Base-by-base conservation (phyloP, 2,329 filamentous ascomycete genomes). In the Sordariomycetes sp. region DNA sequence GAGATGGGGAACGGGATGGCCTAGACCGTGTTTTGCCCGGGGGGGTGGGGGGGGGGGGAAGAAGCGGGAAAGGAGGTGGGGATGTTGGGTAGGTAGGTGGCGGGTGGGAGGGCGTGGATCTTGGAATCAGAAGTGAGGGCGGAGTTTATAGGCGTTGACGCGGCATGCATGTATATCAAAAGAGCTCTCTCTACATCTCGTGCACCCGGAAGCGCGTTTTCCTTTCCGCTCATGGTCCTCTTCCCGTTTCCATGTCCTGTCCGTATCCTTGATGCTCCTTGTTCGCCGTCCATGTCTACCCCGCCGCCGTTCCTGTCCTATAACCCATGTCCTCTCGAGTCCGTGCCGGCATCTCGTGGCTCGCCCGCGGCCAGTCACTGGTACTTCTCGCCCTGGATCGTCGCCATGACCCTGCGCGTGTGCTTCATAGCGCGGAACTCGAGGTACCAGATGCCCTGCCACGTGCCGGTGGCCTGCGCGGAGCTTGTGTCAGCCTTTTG, bases 401-500 rank as follows among this genome's bases (percentile, higher is more conserved):
- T 97, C 57, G 92, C 92, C 61, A 99, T 85, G 13, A 97, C 81
- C 68, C 84, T 87, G 65, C 94, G 81, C 61, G 82, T 77, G 71
- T 96, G 91, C 71, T 82, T 89, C 63, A 75, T 75, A 10, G 77
- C 80, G 58, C 92, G 79, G 69, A 97, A 97, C 72, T 97, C 94
- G 62, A 96, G 74, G 70, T 95, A 95, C 88, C 89, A 97, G 59
- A 97, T 92, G 0, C 94, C 83, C 65, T 94, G 89, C 89, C 88
- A 92, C 3, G 82, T 86, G 24, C 84, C 84, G 13, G 80, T 81
- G 24, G 78, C 78, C 77, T 80, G 56, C 24, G 25, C 2, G 13
- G 13, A 17, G 36, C 12, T 45, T 45, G n/a, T 6, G n/a, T 6
- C n/a, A n/a, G n/a, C n/a, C n/a, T n/a, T n/a, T n/a, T n/a, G n/a